A percentile compares a stretch with the other conserved stretches of the same genome.
These are phyloP conservation scores for Neofusicoccum sp. DNA, from an alignment of 2,329 filamentous ascomycete species.

Conservation along the genomic window DNA sequence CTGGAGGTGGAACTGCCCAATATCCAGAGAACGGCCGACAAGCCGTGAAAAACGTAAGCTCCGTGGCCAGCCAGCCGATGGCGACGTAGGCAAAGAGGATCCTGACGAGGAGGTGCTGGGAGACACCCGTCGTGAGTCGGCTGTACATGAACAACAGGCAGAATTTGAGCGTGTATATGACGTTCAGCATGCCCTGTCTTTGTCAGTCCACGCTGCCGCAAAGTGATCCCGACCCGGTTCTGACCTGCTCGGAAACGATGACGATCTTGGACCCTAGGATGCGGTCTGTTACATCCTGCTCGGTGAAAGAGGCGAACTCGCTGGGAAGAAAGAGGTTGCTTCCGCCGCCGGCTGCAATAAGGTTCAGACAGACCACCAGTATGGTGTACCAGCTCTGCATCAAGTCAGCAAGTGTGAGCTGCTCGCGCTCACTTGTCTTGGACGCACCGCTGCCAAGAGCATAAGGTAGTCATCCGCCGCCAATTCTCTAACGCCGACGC, in stretches of 20 bases:
- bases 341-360: conserved; percentile 45
- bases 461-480: conserved; percentile 35
- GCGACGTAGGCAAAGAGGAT: conserved; percentile 52
- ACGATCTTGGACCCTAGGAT: conserved; percentile 50
- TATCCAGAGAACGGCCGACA: conserved; percentile 60
- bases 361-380: conserved; percentile 46
- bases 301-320: conserved; percentile 39
- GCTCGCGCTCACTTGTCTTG: too few species aligned
- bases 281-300: conserved; percentile 43
- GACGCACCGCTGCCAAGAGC: conserved; percentile 23
- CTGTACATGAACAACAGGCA: conserved; percentile 62
- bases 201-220: conserved; percentile 18
- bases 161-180: conserved; percentile 56
- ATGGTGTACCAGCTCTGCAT: conserved; percentile 37
- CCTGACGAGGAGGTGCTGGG: conserved; percentile 46
- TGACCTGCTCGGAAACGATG: conserved; percentile 48
- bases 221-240: neutral
- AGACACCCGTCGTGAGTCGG: conserved; percentile 40
- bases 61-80: conserved; percentile 54
- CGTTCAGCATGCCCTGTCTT: conserved; percentile 60
- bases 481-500: conserved; percentile 26
- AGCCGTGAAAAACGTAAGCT: conserved; percentile 57
- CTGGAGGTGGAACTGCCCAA: conserved; percentile 59
- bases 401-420: neutral
- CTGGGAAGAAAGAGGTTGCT: conserved; percentile 46